phyloP scores from a whole-genome alignment of 768 basidiomycete species.

The Phlebiopsis gigantea region DNA sequence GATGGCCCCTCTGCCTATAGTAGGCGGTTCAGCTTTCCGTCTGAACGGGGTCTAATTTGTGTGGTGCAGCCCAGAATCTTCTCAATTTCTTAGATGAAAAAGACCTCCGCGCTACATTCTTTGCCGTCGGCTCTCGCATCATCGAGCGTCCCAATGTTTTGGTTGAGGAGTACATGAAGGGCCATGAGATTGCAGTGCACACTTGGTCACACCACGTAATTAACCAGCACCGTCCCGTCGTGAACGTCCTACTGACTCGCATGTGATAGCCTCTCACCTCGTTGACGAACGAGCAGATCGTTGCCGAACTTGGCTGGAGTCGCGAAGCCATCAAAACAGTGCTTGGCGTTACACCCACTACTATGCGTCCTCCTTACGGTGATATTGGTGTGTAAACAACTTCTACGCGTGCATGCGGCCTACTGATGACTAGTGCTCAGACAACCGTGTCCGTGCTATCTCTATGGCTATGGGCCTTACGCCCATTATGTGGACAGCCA shows the following conservation, averaged over 20 bases:
- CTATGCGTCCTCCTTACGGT: slow-evolving; percentile 79
- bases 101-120: slow-evolving; percentile 79
- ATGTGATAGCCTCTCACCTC: slow-evolving; percentile 51
- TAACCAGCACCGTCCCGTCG: slow-evolving; percentile 12
- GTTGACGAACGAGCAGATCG: slow-evolving; percentile 76
- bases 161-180: slow-evolving; percentile 72
- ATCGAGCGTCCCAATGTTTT: slow-evolving; percentile 73
- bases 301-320: slow-evolving; percentile 93
- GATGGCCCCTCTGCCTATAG: slow-evolving; percentile 86
- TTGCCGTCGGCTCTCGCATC: slow-evolving; percentile 82
- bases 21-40: too few species aligned
- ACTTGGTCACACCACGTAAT: slow-evolving; percentile 84
- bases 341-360: slow-evolving; percentile 70
- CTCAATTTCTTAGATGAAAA: slow-evolving; percentile 66
- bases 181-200: slow-evolving; percentile 80
- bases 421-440: slow-evolving; percentile 31
- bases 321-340: slow-evolving; percentile 76
- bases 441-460: slow-evolving; percentile 92
- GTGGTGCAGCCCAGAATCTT: slow-evolving; percentile 58
- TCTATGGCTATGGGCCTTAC: slow-evolving; percentile 85
- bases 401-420: not conserved
- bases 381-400: slow-evolving; percentile 51
- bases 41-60: too few species aligned
- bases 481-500: slow-evolving; percentile 86
- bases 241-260: slow-evolving; percentile 22